These are phyloP conservation scores for Tetragonia tetragonoides DNA, from an alignment of 148 eudicot genomes.

Conservation along the genomic window DNA sequence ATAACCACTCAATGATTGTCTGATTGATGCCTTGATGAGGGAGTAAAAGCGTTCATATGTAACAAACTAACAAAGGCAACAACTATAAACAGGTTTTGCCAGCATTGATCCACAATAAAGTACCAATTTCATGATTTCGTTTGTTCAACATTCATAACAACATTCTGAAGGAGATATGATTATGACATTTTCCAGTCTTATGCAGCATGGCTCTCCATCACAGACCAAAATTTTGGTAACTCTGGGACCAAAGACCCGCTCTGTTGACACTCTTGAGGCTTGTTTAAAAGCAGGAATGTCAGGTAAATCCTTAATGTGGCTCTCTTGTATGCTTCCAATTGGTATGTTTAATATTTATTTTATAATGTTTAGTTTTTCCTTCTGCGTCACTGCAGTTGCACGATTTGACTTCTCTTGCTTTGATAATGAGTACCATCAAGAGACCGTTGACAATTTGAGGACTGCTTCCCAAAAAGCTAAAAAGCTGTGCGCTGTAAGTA, in stretches of 20 bases:
- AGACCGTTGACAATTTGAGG: conserved; percentile 51
- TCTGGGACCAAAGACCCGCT: conserved; percentile 55
- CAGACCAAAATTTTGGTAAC: conserved; percentile 59
- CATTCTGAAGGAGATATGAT: background rate
- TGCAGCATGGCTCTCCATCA: conserved; percentile 42
- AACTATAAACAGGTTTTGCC: background rate
- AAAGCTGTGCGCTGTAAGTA: conserved; percentile 58
- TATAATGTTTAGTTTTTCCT: background rate
- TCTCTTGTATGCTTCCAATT: background rate
- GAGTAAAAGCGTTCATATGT: too few species aligned
- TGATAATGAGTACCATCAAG: conserved; percentile 54
- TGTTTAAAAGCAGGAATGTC: conserved; percentile 68
- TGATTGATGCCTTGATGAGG: too few species aligned
- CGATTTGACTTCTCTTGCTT: conserved; percentile 65
- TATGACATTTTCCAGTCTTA: background rate
- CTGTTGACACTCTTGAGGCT: conserved; percentile 51
- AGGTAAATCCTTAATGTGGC: conserved; percentile 25
- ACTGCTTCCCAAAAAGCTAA: conserved; percentile 42
- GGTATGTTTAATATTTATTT: background rate
- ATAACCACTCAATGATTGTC: too few species aligned
- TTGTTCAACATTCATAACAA: background rate
- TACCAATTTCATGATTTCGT: background rate
- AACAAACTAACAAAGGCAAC: too few species aligned
- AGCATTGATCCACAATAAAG: background rate
- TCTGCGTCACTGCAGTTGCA: conserved; percentile 41